phyloP scores from a whole-genome alignment of 805 yeast species.

The Wickerhamomyces silvicola region DNA sequence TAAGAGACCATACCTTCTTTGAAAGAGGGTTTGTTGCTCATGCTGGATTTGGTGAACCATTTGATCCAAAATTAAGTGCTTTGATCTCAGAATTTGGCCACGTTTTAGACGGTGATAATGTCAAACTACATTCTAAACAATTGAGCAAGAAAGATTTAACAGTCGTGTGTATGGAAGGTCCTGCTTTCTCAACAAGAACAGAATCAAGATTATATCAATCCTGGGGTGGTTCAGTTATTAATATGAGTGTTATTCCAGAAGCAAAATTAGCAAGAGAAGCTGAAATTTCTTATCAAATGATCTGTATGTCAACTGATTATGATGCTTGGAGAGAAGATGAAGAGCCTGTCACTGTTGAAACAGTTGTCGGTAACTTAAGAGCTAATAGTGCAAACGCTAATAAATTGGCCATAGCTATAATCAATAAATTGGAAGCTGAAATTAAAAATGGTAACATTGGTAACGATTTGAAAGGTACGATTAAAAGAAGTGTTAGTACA shows the following conservation, averaged over 20 bases:
- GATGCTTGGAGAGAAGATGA: slow-evolving; percentile 97
- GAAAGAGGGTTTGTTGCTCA: slow-evolving; percentile 95
- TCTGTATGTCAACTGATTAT: slow-evolving; percentile 98
- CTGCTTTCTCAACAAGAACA: slow-evolving; percentile 94
- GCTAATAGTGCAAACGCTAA: slow-evolving; percentile 88
- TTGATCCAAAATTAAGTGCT: slow-evolving; percentile 66
- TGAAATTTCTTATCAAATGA: slow-evolving; percentile 94
- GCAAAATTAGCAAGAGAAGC: slow-evolving; percentile 96
- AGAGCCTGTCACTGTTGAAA: slow-evolving; percentile 97
- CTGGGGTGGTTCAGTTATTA: slow-evolving; percentile 93
- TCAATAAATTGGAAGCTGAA: slow-evolving; percentile 59
- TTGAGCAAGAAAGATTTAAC: slow-evolving; percentile 71
- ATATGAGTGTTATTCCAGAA: slow-evolving; percentile 98
- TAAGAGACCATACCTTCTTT: slow-evolving; percentile 76
- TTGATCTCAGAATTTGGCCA: slow-evolving; percentile 56
- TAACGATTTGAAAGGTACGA: slow-evolving; percentile 61
- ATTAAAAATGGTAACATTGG: slow-evolving; percentile 59
- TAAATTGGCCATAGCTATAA: slow-evolving; percentile 60
- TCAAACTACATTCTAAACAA: slow-evolving; percentile 58
- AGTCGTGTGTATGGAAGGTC: slow-evolving; percentile 97
- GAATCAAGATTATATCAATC: slow-evolving; percentile 81
- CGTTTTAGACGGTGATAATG: slow-evolving; percentile 40
- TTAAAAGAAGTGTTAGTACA: slow-evolving; percentile 80
- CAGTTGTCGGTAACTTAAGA: slow-evolving; percentile 83
- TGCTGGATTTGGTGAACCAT: slow-evolving; percentile 96